phyloP scores from a whole-genome alignment of 306 rosid genomes.

The Ochetophila trinervis region DNA sequence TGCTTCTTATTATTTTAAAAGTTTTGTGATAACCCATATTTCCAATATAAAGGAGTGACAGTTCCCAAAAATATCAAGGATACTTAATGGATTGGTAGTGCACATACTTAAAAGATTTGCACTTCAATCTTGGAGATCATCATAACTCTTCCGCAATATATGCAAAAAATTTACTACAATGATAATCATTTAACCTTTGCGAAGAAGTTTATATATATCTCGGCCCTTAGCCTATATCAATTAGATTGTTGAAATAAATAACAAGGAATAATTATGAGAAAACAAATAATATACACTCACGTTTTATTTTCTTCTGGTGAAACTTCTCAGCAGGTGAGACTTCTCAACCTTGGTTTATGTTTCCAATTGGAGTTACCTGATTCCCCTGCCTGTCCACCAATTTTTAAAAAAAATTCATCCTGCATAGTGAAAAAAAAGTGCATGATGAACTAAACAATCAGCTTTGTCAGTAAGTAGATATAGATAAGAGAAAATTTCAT shows the following conservation, averaged over 20 bases:
- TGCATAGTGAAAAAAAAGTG: conserved; percentile 20
- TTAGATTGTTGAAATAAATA: neutral
- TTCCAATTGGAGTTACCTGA: conserved; percentile 37
- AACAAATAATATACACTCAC: too few relatives aligned
- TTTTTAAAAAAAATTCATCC: conserved; percentile 47
- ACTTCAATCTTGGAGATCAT: too few relatives aligned
- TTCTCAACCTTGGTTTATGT: conserved; percentile 47
- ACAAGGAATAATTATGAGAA: conserved; percentile 1
- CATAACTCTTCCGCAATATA: too few relatives aligned
- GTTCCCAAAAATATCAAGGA: too few relatives aligned
- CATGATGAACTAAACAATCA: neutral
- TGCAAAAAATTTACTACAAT: neutral
- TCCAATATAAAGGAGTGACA: too few relatives aligned
- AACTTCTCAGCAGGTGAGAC: conserved; percentile 37
- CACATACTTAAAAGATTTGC: too few relatives aligned
- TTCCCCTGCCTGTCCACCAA: conserved; percentile 33
- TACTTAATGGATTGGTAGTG: too few relatives aligned
- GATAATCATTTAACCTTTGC: neutral
- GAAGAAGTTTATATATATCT: neutral
- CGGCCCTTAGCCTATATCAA: neutral
- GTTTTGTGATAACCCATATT: too few relatives aligned
- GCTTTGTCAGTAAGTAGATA: conserved; percentile 1
- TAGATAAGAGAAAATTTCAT: neutral
- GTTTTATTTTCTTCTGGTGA: conserved; percentile 51
- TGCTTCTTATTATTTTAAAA: too few relatives aligned